Evolutionary conservation across 2,329 filamentous ascomycete genomes (phyloP).

Genomic region (Blastomyces parvus): DNA sequence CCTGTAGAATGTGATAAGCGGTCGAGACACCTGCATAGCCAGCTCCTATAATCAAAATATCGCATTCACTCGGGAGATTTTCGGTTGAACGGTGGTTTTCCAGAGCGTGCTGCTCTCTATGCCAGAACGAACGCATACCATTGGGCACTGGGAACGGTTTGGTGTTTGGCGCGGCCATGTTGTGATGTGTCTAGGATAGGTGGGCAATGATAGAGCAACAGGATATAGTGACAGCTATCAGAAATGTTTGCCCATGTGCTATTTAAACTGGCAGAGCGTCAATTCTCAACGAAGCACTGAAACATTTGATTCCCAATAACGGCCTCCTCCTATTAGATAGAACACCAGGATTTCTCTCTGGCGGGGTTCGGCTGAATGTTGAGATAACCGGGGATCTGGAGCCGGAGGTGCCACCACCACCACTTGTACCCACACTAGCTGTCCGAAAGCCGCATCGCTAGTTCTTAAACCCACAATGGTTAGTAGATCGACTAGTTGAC

Average conservation of each 20-base stretch:
- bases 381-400: too few relatives aligned
- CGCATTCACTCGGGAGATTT: constrained; percentile 31
- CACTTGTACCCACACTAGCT: too few relatives aligned
- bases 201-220: background rate
- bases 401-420: too few relatives aligned
- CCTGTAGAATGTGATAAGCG: constrained; percentile 35
- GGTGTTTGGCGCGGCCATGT: background rate
- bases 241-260: background rate
- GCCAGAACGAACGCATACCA: constrained; percentile 32
- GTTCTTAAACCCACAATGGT: too few relatives aligned
- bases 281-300: background rate
- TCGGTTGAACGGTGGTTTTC: constrained; percentile 35
- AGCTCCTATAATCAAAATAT: constrained; percentile 42
- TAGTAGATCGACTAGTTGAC: too few relatives aligned
- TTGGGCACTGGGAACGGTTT: background rate
- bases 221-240: background rate
- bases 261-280: background rate
- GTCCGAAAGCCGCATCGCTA: too few relatives aligned
- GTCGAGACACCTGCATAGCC: constrained; percentile 40
- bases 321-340: background rate
- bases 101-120: constrained; percentile 30
- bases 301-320: background rate
- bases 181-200: background rate
- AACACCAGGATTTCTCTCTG: background rate
- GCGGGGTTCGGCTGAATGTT: background rate